Evolutionary conservation across 106 monocot genomes (phyloP).

Genomic region (Allium cepa): DNA sequence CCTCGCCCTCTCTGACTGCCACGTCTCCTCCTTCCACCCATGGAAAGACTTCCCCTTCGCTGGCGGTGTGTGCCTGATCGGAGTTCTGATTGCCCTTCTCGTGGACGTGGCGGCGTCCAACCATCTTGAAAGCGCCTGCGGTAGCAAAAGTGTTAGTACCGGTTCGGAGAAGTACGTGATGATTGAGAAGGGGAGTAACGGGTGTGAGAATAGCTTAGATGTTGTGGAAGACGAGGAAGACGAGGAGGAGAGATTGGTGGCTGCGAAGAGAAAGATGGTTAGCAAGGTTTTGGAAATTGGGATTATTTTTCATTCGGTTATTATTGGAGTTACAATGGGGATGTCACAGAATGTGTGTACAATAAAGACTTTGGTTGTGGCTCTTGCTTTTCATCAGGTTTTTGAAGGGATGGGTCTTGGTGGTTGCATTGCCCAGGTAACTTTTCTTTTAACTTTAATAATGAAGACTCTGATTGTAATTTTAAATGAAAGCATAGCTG

Average conservation of each 20-base stretch:
- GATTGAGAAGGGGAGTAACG: conserved; percentile 17
- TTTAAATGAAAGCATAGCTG: no score
- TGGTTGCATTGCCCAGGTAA: conserved; percentile 95
- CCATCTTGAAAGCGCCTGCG: conserved; percentile 17
- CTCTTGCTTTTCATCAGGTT: conserved; percentile 84
- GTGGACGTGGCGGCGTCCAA: conserved; percentile 78
- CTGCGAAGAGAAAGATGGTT: conserved; percentile 86
- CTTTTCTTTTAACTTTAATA: neutral
- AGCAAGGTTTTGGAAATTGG: conserved; percentile 91
- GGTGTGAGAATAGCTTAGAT: conserved; percentile 7
- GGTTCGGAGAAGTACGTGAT: neutral
- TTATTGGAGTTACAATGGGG: conserved; percentile 89
- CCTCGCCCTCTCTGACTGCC: conserved; percentile 67
- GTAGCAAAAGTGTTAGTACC: neutral
- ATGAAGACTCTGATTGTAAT: neutral
- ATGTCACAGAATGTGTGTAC: conserved; percentile 93
- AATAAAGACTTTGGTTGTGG: conserved; percentile 74
- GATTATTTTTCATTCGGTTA: conserved; percentile 92
- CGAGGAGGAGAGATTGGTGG: conserved; percentile 50
- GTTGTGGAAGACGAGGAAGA: conserved; percentile 15
- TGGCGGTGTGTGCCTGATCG: conserved; percentile 63
- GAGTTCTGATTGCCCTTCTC: conserved; percentile 79
- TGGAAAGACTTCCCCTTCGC: conserved; percentile 95
- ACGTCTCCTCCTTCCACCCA: conserved; percentile 54
- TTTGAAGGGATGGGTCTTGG: conserved; percentile 97